Base-by-base conservation (phyloP, 306 rosid species). In the Ormosia semicastrata region DNA sequence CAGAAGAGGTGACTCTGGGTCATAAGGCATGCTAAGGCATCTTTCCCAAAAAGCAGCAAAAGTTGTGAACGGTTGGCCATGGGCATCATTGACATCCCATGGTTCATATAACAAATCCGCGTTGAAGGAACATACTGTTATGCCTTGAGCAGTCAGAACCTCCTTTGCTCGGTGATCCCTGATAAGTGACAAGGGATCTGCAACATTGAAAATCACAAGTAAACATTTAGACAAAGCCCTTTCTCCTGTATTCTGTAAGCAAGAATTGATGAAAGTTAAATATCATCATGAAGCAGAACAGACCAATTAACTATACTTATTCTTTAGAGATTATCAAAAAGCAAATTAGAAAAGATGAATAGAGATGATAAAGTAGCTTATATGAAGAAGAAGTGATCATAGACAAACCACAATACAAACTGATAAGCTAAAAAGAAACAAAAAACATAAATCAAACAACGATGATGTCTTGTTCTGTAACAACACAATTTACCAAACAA, bases 61-160 rank as follows among this genome's bases (percentile, higher is more conserved):
- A 54, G 98, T 94, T 41, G 92, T 66, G 92, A 94, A 94, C 1
- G 97, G 89, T n/a, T 76, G 91, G 79, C 91, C 97, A 33, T 87
- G 66, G 9, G 77, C 92, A 75, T 94, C 97, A 77, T 88, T 92
- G 52, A 94, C 92, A 74, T 94, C 98, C 98, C 98, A 94, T 5
- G 98, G 98, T 82, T 92, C 98, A 57, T 94, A 94, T 59, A 94
- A 88, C 62, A 94, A 89, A 86, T 94, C 98, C 0, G 98, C 97
- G 74, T 94, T 94, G 71, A 86, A 92, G 82, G 98, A 92, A 36
- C 92, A 92, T 50, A 94, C 95, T 57, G 85, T 85, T 71, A 94
- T 83, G 59, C 98, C 98, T 50, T 87, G 93, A 13, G 89, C 85
- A 58, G 85, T 86, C 33, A 94, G 87, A 76, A 92, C 86, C 88